Base-by-base conservation (phyloP, 805 yeast genomes). In the Pichia nanzhaoensis region DNA sequence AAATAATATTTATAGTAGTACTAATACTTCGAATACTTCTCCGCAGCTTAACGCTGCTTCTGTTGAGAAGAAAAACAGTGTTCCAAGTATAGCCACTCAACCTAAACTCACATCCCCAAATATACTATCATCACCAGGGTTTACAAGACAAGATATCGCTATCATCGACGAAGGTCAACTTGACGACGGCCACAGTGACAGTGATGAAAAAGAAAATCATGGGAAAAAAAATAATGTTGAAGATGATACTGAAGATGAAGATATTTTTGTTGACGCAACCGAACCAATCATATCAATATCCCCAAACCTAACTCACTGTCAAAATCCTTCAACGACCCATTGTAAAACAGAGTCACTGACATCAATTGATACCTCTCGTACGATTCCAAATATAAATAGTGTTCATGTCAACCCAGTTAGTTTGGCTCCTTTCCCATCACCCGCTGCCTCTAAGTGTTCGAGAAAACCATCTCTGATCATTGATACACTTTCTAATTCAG, bases 251-350 rank as follows among this genome's bases (percentile, higher is more conserved):
- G 48, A 50, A 5, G 51, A 42, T 5, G 51, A 45, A 21, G 47
- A 39, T 18, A 51, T 55, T 14, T 59, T 50, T 49, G 63, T 59
- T 27, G 64, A 59, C 47, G 64, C 63, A 17, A 39, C 30, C 2
- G 64, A 59, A 34, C 34, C 35, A 14, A 32, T 35, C 2, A n/a
- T 30, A 16, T 43, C 47, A 3, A 50, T 50, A 8, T 36, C 48
- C 20, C 58, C 56, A 27, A 45, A 39, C 19, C 20, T 39, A 14
- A 30, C 9, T 10, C 16, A 30, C 14, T 8, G 6, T 14, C 14
- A 30, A 21, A 5, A 12, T 7, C 10, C 8, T 5, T 21, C 22
- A 37, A 24, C 7, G 5, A 12, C 20, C 5, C 17, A 38, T 21
- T 10, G 7, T n/a, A 24, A 37, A 20, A 34, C 17, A 18, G 17